Conservation (phyloP, 371 early-diverging fungal species). For the Caulochytrium protostelioides region DNA sequence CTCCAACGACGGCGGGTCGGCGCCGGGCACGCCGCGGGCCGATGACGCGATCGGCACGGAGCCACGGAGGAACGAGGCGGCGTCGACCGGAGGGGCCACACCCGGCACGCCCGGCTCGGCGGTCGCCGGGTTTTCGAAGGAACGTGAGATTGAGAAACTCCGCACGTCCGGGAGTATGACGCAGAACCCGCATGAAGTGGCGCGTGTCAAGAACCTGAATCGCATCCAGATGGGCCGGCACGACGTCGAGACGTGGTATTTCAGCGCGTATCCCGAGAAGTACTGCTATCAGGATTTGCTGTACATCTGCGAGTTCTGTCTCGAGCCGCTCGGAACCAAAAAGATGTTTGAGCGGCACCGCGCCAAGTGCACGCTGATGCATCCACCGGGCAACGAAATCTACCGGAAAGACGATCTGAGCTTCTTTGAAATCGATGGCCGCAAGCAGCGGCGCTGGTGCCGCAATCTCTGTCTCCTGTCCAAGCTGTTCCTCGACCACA, state of each 20-base stretch:
- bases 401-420: slow-evolving; percentile 65
- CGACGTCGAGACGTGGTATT: slow-evolving; percentile 93
- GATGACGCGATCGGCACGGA: not conserved
- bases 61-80: not conserved
- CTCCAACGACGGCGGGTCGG: not conserved
- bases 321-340: slow-evolving; percentile 50
- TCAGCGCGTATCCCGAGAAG: slow-evolving; percentile 81
- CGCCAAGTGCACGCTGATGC: slow-evolving; percentile 53
- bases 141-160: slow-evolving; percentile 76
- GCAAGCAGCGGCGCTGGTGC: slow-evolving; percentile 41
- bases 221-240: slow-evolving; percentile 81
- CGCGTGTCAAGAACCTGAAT: slow-evolving; percentile 81
- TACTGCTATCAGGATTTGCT: slow-evolving; percentile 46
- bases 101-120: not conserved
- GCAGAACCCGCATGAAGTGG: slow-evolving; percentile 69
- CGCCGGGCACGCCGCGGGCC: no score
- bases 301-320: slow-evolving; percentile 84
- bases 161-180: slow-evolving; percentile 86
- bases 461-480: slow-evolving; percentile 35
- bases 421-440: slow-evolving; percentile 86
- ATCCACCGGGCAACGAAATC: slow-evolving; percentile 86
- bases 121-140: slow-evolving; percentile 41
- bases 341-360: slow-evolving; percentile 48
- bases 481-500: slow-evolving; percentile 97
- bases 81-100: not conserved